These are phyloP conservation scores for Closterium sp. DNA, from an alignment of 139 green algal genomes.

Conservation along the genomic window DNA sequence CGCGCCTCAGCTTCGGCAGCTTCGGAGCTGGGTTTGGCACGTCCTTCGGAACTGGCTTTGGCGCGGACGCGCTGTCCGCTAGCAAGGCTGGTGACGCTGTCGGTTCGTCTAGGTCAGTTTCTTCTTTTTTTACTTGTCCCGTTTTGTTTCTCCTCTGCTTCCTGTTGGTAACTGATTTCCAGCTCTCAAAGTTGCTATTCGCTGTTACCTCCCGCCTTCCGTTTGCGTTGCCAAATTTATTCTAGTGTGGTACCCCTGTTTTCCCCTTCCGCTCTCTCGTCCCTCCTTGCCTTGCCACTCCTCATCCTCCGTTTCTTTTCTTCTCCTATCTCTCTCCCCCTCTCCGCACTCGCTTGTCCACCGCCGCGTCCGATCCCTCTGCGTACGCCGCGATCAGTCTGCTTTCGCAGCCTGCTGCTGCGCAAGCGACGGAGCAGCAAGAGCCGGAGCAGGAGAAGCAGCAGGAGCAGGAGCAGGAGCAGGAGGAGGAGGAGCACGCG, in stretches of 20 bases:
- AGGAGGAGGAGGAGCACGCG: background rate
- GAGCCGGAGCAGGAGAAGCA: background rate
- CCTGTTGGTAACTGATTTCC: too few species aligned
- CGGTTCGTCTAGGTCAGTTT: background rate
- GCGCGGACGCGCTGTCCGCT: background rate
- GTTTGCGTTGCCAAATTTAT: too few species aligned
- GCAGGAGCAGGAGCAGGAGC: background rate
- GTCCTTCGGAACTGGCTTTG: constrained; percentile 23
- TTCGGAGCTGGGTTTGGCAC: constrained; percentile 40
- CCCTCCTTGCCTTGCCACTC: background rate
- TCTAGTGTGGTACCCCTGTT: too few species aligned
- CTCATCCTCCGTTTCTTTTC: background rate
- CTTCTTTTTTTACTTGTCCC: background rate
- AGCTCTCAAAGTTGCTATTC: too few species aligned
- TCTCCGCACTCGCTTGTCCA: background rate
- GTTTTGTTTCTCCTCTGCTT: background rate
- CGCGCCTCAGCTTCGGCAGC: constrained; percentile 48
- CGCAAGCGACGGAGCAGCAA: background rate
- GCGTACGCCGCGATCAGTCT: background rate
- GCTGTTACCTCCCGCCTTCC: too few species aligned
- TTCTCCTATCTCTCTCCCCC: background rate
- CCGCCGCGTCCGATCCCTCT: background rate
- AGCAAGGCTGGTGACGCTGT: background rate
- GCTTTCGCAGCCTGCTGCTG: background rate
- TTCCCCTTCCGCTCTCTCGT: background rate